Evolutionary conservation across 768 basidiomycete species (phyloP).

Genomic region (Chiua virens): DNA sequence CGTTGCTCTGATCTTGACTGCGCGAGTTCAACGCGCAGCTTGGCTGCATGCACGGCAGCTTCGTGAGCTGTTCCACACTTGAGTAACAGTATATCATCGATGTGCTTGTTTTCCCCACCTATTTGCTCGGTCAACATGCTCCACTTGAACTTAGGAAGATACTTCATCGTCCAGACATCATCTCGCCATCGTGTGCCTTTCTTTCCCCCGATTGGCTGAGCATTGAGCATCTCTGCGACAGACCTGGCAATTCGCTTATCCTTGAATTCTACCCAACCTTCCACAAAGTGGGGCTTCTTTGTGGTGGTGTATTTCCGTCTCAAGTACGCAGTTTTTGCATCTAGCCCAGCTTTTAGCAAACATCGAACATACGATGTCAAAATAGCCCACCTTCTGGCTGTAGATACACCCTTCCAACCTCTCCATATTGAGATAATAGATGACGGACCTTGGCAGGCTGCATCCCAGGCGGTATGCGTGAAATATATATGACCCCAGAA

Average conservation of each 20-base stretch:
- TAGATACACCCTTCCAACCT: constrained; percentile 89
- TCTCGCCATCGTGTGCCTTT: constrained; percentile 90
- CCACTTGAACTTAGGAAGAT: constrained; percentile 97
- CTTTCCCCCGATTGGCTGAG: constrained; percentile 92
- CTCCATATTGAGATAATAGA: constrained; percentile 86
- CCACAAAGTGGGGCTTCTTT: constrained; percentile 85
- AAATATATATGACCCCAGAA: constrained; percentile 91
- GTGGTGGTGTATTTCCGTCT: constrained; percentile 79
- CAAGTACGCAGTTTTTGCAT: constrained; percentile 84
- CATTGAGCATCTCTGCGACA: constrained; percentile 94
- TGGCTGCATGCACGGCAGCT: constrained; percentile 82
- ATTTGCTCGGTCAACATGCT: constrained; percentile 98
- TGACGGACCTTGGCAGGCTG: constrained; percentile 94
- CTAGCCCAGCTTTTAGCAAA: constrained; percentile 37
- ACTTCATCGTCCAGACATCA: constrained; percentile 99
- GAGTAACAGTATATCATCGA: constrained; percentile 5
- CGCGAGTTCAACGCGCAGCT: constrained; percentile 87
- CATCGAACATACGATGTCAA: background rate
- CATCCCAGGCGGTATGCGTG: constrained; percentile 97
- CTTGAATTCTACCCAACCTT: constrained; percentile 98
- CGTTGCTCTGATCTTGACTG: constrained; percentile 87
- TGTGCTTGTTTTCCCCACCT: constrained; percentile 57
- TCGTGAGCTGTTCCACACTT: constrained; percentile 71
- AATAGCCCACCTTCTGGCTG: constrained; percentile 77
- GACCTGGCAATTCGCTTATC: constrained; percentile 89